Evolutionary conservation across 495 filamentous ascomycete species (phyloP), one percentile per base, ranked within the genome.

Genomic region (Elaphomyces granulatus): DNA sequence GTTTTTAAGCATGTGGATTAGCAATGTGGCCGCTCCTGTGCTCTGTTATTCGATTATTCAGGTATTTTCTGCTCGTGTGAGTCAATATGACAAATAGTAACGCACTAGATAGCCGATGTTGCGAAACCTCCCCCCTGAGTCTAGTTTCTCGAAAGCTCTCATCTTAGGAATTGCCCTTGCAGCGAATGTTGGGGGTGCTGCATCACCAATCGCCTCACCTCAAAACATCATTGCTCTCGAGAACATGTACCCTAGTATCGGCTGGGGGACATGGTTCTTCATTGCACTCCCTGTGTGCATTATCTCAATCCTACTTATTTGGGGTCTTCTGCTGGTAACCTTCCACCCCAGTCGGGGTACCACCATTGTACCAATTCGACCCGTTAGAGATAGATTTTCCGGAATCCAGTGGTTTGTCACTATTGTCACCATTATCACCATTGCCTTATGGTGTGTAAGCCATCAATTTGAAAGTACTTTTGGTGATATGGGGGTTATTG

Each of bases 1-100:
- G 61, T 88, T 96, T 53, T 74, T 88, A 26, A 94, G 85, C 48
- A 99, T 99, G 90, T 87, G 92, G 74, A 95, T 99, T 52, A 92
- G 83, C 58, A 99, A 99, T 47, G 90, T 99, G 23, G 90, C 90
- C 14, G 88, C 92, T 3, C 90, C 90, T 0, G 90, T 99, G n/a
- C 72, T 99, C 7, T 99, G 92, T 67, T 96, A 87, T 54, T 92
- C 85, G 12, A 96, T 96, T 56, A 86, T 94, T 45, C 83, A 90
- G 68, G 77, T 81, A 59, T 40, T 61, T 50, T 43, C n/a, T 33
- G 36, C 35, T 2, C 32, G 42, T 3, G n/a, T n/a, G n/a, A n/a
- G n/a, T n/a, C n/a, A n/a, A n/a, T n/a, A n/a, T n/a, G n/a, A n/a
- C n/a, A n/a, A n/a, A n/a, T n/a, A n/a, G n/a, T n/a, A n/a, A n/a